Evolutionary conservation across 805 yeast species (phyloP), one percentile per base, ranked within the genome.

Genomic region (Candida yuanshanica): DNA sequence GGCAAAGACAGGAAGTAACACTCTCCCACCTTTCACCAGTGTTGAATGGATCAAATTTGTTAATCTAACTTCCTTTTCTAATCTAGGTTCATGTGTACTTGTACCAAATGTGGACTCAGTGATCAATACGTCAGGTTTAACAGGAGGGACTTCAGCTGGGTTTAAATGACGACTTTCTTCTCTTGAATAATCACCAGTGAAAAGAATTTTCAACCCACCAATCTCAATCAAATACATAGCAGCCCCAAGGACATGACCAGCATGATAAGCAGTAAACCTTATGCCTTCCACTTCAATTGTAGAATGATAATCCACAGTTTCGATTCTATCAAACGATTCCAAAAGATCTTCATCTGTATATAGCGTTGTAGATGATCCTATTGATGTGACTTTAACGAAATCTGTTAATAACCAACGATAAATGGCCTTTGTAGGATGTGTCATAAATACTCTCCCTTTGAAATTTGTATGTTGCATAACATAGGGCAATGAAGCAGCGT

Each of bases 191-290:
- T 93, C 99, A 42, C 99, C 99, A 0, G 99, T 93, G 59, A 91
- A 93, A 38, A 93, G 62, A 0, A 88, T 72, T 50, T 87, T 85
- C 44, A 91, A 66, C 0, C 97, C 97, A 16, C 96, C 96, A 53
- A 93, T 83, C 62, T 93, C 99, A 37, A 93, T 77, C 50, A 93
- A 81, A 62, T 82, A 93, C 98, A 93, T 93, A 11, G 98, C 96
- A 10, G 99, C 98, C 41, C 99, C 99, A 34, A 93, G 69, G 11
- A 93, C 99, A 71, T 93, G 99, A n/a, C 99, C 99, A 7, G 99
- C 99, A 65, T 91, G 99, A 62, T 83, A 93, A 1, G 99, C 99
- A 1, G 99, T 93, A 67, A 93, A 91, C 56, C 93, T 73, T 42
- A 93, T 82, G 39, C 99, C 99, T 44, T 86, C 95, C 26, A 90